These are phyloP conservation scores for Apiospora rasikravindrae DNA, from an alignment of 2,329 filamentous ascomycete genomes.

Conservation along the genomic window DNA sequence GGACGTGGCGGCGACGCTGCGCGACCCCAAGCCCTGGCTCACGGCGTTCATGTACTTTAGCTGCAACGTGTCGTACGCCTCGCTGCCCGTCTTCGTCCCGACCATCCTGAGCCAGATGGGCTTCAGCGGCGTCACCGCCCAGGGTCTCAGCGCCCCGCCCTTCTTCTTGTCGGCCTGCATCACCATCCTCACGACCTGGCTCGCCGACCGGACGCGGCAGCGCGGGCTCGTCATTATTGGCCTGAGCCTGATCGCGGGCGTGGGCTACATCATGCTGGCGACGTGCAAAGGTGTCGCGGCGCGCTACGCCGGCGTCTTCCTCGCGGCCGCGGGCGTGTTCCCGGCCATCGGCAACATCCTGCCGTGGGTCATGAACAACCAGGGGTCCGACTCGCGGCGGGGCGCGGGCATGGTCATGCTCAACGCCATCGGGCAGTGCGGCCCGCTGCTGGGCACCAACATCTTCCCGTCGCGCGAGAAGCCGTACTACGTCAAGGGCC, in stretches of 20 bases:
- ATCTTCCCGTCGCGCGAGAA: slow-evolving; percentile 57
- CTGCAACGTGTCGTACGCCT: slow-evolving; percentile 65
- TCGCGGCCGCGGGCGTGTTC: slow-evolving; percentile 67
- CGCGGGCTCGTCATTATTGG: slow-evolving; percentile 64
- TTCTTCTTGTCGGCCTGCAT: slow-evolving; percentile 71
- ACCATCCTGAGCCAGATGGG: slow-evolving; percentile 70
- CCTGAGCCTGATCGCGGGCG: slow-evolving; percentile 61
- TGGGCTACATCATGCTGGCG: slow-evolving; percentile 70
- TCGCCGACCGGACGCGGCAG: slow-evolving; percentile 70
- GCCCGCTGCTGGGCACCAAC: slow-evolving; percentile 67
- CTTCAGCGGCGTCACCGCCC: slow-evolving; percentile 68
- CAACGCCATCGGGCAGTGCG: slow-evolving; percentile 65
- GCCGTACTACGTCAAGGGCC: slow-evolving; percentile 47
- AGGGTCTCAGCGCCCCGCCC: slow-evolving; percentile 74
- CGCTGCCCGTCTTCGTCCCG: slow-evolving; percentile 68
- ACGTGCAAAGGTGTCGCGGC: slow-evolving; percentile 48
- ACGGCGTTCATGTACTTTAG: slow-evolving; percentile 48
- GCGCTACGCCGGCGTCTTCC: slow-evolving; percentile 48
- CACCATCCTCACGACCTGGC: slow-evolving; percentile 64
- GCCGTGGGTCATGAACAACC: slow-evolving; percentile 72
- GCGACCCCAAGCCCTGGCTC: slow-evolving; percentile 56
- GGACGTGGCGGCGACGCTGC: slow-evolving; percentile 54
- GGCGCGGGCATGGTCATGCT: slow-evolving; percentile 68
- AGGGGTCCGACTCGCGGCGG: slow-evolving; percentile 68
- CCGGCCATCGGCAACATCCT: slow-evolving; percentile 71